Base-by-base conservation (phyloP, 176 grass and related monocot species). In the Aegilops tauschii region DNA sequence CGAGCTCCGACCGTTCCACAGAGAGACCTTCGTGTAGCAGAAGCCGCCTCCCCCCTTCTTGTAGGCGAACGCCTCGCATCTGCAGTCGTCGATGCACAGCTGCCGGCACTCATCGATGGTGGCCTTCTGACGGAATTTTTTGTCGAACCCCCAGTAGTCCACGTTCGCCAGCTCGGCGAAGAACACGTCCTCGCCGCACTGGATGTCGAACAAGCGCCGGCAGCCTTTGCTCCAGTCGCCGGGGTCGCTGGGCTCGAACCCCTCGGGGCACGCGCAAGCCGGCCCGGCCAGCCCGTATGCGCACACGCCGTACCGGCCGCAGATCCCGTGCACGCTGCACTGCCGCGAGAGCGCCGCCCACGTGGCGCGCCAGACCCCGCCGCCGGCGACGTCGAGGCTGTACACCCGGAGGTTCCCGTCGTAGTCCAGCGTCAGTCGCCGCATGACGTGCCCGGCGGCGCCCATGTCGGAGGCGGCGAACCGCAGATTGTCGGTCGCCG, bases 211-310 rank as follows among this genome's bases (percentile, higher is more conserved):
- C 36, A 8, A 25, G 18, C 80, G 84, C 68, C 75, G 86, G 87
- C 94, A 96, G 1, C 94, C 94, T 62, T 87, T 93, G 73, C 81
- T 93, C 94, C 91, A 96, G 73, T 96, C 89, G 40, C 74, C 32
- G 1, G 81, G 27, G 65, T 90, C 84, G 23, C 12, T 32, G 28
- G 70, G 12, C 20, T 78, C 87, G 71, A 88, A 96, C 49, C 87
- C 87, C 17, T 83, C 89, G 1, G 89, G 82, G 72, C 94, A 96
- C 18, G 87, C 61, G 16, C 94, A 93, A 65, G 18, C 31, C 23
- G 70, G 77, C 27, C 25, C 70, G 31, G 31, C 66, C 12, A 29
- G 81, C 17, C 16, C 20, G 50, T 93, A 86, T 31, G 81, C 23
- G 74, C 94, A 96, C 4, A 96, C 20, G 42, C 86, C 89, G 23